These are phyloP conservation scores for Macrolepiota dolichaula DNA, from an alignment of 768 basidiomycete genomes.

Conservation along the genomic window DNA sequence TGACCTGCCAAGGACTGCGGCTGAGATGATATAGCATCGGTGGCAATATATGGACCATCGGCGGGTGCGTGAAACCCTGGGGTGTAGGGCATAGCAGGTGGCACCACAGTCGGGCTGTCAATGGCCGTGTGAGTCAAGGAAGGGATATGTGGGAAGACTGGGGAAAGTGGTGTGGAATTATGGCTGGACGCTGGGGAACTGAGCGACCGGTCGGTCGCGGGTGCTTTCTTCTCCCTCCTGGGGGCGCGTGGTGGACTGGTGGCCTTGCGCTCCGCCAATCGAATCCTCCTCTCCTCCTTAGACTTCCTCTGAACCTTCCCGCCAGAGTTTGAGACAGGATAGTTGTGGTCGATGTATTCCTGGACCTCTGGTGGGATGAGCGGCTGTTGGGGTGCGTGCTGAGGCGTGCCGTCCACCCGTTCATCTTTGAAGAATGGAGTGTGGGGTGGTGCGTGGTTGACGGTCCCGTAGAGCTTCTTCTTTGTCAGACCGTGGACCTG, in stretches of 20 bases:
- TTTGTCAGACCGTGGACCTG: conserved; percentile 68
- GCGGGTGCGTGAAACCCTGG: background rate
- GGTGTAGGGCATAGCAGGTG: background rate
- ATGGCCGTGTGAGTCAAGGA: background rate
- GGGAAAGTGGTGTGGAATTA: background rate
- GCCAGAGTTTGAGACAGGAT: conserved; percentile 3
- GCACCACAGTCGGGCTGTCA: background rate
- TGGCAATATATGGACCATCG: background rate
- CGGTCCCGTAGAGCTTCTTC: conserved; percentile 57
- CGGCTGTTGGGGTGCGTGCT: conserved; percentile 23
- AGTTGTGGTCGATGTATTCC: conserved; percentile 8
- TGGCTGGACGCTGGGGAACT: background rate
- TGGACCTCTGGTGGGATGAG: conserved; percentile 21
- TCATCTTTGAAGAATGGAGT: conserved; percentile 56
- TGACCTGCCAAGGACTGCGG: background rate
- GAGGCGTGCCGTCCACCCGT: conserved; percentile 25
- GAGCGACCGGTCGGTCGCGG: background rate
- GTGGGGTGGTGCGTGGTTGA: conserved; percentile 34
- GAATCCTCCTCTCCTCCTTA: conserved; percentile 2
- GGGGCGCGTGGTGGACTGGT: background rate
- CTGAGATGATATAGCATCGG: background rate
- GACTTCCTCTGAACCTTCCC: conserved; percentile 5
- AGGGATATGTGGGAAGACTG: background rate
- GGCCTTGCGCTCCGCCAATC: background rate
- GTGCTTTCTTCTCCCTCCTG: background rate